Evolutionary conservation across 371 early-diverging fungal genomes (phyloP), one percentile per base, ranked within the genome.

Genomic region (Batkoa obscura): DNA sequence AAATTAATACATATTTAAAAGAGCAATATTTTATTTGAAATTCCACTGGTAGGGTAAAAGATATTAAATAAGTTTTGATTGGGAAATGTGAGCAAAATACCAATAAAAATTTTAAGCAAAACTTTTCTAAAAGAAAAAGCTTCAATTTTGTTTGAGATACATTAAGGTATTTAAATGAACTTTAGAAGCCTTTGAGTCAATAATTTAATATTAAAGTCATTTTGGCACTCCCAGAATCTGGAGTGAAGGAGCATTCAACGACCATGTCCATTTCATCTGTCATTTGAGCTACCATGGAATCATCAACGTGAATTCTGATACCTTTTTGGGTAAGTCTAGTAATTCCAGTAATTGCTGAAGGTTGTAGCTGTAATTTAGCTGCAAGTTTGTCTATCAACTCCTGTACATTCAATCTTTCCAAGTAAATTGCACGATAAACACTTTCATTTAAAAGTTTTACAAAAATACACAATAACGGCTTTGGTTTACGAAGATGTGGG

Each of bases 191-290:
- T 10, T 23, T 23, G 4, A 30, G 48, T 53, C 39, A 53, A 43
- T 55, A 43, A 4, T 55, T 55, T 55, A 55, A 34, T 17, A 55
- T 68, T 23, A 76, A 63, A 2, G 70, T 60, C 23, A 76, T 58
- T 34, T 68, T 69, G 34, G 68, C 57, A 17, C 59, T 58, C 10
- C 70, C 74, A 58, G 72, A 73, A 32, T 61, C 61, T 41, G 65
- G 63, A n/a, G 60, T 65, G 33, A 69, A 57, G 6, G 65, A 63
- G 51, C 62, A 71, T 10, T 72, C 71, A 41, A 76, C 65, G 6
- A 65, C 67, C 68, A 77, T 77, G 52, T 70, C 73, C 43, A 70
- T 65, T 55, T 74, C 73, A 46, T 77, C 78, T 1, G 61, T 56
- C 59, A 77, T 72, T 48, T 74, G 69, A 0, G 64, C 65, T 4